These are phyloP conservation scores for Blastocystis sp. DNA, from an alignment of 352 stramenopile genomes.

Conservation along the genomic window DNA sequence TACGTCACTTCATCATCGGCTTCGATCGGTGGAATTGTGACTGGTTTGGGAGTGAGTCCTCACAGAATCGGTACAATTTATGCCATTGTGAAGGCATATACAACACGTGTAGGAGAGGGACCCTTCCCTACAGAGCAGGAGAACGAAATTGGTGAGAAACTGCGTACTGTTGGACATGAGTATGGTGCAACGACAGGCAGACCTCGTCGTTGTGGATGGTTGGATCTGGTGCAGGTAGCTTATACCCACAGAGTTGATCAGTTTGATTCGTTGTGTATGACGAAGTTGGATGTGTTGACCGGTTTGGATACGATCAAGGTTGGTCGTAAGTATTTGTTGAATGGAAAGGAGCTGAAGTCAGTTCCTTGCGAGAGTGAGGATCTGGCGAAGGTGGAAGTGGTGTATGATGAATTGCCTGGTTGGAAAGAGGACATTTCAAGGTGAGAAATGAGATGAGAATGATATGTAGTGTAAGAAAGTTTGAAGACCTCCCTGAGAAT, in stretches of 20 bases:
- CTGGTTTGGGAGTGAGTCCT: slow-evolving; percentile 67
- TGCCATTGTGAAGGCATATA: slow-evolving; percentile 98
- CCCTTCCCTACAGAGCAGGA: slow-evolving; percentile 95
- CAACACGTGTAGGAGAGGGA: slow-evolving; percentile 92
- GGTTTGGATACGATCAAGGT: slow-evolving; percentile 80
- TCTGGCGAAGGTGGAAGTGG: slow-evolving; percentile 64
- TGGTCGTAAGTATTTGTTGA: slow-evolving; percentile 52
- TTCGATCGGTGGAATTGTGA: slow-evolving; percentile 90
- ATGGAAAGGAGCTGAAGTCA: slow-evolving; percentile 17
- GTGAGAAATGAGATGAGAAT: neutral
- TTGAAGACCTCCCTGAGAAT: slow-evolving; percentile 86
- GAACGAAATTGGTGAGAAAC: slow-evolving; percentile 76
- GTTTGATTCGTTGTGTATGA: slow-evolving; percentile 94
- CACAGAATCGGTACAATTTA: slow-evolving; percentile 80
- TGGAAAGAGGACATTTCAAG: slow-evolving; percentile 90
- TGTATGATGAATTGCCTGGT: slow-evolving; percentile 71
- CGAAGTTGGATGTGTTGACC: slow-evolving; percentile 96
- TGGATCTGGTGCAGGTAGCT: slow-evolving; percentile 81
- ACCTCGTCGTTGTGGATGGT: slow-evolving; percentile 90
- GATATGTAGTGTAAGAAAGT: slow-evolving; percentile 77
- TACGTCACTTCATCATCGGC: slow-evolving; percentile 97
- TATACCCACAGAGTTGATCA: slow-evolving; percentile 85
- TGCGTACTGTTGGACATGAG: slow-evolving; percentile 83
- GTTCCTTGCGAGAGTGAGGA: slow-evolving; percentile 59
- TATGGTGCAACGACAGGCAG: slow-evolving; percentile 89